phyloP scores from a whole-genome alignment of 2,329 filamentous ascomycete genomes.

The Colletotrichum viniferum region DNA sequence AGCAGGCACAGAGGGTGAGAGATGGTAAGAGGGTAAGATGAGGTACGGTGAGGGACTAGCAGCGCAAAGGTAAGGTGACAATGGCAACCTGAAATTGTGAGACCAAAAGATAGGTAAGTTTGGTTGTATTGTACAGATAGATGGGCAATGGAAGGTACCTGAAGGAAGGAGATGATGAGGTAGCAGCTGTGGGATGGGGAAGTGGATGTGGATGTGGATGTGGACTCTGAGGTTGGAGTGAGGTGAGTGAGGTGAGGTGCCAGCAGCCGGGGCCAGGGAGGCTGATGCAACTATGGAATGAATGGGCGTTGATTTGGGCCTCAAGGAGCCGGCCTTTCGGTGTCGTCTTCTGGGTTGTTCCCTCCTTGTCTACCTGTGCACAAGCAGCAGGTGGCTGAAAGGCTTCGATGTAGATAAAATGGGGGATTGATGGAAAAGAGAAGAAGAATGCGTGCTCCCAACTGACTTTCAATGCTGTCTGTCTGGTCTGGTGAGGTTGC shows the following conservation, averaged over 20 bases:
- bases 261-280: neutral
- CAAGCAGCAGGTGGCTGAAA: neutral
- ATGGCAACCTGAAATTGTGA: neutral
- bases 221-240: neutral
- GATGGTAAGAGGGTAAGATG: neutral
- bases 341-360: neutral
- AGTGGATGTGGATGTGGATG: neutral
- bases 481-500: neutral
- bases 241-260: neutral
- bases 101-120: neutral
- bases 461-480: neutral
- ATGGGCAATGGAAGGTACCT: neutral
- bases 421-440: neutral
- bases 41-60: neutral
- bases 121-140: neutral
- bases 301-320: neutral
- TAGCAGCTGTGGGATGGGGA: neutral
- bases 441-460: neutral
- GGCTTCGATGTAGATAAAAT: neutral
- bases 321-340: neutral
- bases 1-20: neutral
- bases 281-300: constrained; percentile 3
- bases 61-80: neutral
- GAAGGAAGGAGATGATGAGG: neutral
- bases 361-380: neutral